phyloP scores from a whole-genome alignment of 345 rosid genomes.

The Pistacia integerrima region DNA sequence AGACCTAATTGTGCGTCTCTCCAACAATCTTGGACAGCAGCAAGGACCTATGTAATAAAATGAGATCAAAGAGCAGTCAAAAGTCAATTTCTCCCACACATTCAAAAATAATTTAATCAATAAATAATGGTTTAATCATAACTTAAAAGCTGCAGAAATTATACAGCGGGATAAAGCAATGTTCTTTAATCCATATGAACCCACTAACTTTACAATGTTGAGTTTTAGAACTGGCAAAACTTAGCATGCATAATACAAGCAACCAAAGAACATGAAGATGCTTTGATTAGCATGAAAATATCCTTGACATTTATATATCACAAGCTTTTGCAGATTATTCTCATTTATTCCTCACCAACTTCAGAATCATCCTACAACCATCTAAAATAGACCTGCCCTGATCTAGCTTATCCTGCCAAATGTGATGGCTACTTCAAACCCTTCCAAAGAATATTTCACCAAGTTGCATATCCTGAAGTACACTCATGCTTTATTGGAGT shows the following conservation, averaged over 20 bases:
- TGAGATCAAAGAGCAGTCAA: slow-evolving; percentile 18
- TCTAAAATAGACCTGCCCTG: neutral
- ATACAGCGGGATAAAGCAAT: neutral
- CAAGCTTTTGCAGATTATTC: neutral
- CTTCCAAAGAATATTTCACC: too few species aligned
- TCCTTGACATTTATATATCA: neutral
- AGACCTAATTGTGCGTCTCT: slow-evolving; percentile 70
- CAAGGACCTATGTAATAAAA: slow-evolving; percentile 61
- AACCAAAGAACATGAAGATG: neutral
- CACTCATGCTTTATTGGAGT: too few species aligned
- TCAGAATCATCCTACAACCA: neutral
- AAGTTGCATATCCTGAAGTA: too few species aligned
- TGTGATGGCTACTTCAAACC: neutral
- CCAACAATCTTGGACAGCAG: slow-evolving; percentile 81
- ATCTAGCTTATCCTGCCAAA: neutral
- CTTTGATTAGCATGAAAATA: neutral
- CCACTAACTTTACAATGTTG: neutral
- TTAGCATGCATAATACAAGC: neutral
- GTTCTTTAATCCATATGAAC: neutral
- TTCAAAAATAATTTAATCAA: slow-evolving; percentile 4
- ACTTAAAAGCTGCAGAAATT: neutral
- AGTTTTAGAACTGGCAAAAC: neutral
- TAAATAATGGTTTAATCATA: neutral
- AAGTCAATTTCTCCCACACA: slow-evolving; percentile 5
- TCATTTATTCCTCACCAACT: neutral